phyloP scores from a whole-genome alignment of 2,329 filamentous ascomycete species.

The Raffaelea deltoideospora region DNA sequence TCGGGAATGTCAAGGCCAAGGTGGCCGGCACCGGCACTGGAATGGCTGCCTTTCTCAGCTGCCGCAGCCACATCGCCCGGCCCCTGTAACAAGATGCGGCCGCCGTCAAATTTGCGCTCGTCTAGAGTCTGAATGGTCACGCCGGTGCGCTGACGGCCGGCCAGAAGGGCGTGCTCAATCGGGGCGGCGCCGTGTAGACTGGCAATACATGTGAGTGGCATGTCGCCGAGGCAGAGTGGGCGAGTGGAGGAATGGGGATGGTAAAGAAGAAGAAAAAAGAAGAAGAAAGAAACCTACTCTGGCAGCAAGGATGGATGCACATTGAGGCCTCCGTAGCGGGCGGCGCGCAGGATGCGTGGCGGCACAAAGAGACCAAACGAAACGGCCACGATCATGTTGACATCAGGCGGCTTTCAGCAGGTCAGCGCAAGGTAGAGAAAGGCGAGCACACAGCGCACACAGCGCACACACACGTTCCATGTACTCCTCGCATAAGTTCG shows the following conservation, averaged over 20 bases:
- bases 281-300: constrained; percentile 37
- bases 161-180: constrained; percentile 68
- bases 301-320: constrained; percentile 86
- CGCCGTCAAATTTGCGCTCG: constrained; percentile 60
- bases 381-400: constrained; percentile 77
- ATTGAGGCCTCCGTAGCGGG: constrained; percentile 79
- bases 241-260: neutral
- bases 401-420: constrained; percentile 16
- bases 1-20: constrained; percentile 39
- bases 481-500: too few species aligned
- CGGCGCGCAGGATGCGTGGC: constrained; percentile 49
- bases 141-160: constrained; percentile 45
- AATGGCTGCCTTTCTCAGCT: neutral
- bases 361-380: constrained; percentile 91
- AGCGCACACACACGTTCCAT: constrained; percentile 20
- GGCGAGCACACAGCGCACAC: neutral
- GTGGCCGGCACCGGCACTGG: neutral
- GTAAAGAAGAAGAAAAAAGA: neutral
- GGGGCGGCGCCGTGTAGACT: constrained; percentile 77
- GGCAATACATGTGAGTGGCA: too few species aligned
- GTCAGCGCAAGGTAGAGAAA: constrained; percentile 5
- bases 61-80: constrained; percentile 13
- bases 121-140: constrained; percentile 82
- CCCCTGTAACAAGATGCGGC: constrained; percentile 58
- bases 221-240: too few species aligned